Base-by-base conservation (phyloP, 192 early-diverging fungal species). In the Coemansia asiatica region DNA sequence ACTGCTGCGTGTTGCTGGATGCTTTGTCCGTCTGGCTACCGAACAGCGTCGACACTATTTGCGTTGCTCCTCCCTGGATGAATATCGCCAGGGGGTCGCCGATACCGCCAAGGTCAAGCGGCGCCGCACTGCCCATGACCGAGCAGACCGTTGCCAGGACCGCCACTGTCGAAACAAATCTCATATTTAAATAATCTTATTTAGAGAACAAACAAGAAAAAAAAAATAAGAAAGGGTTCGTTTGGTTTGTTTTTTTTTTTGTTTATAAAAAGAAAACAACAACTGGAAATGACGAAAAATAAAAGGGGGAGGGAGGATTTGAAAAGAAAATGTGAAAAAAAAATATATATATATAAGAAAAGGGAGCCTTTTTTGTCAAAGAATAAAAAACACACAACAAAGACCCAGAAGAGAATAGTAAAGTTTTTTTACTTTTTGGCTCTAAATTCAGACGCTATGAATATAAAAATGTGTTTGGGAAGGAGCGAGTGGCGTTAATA, bases 51-150 rank as follows among this genome's bases (percentile, higher is more conserved):
- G 64, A 48, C 40, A 57, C 55, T 29, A 66, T 22, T 19, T 57
- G 35, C 35, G 25, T 47, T 7, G 18, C 36, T 2, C 40, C 56
- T 21, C 27, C 12, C n/a, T 66, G 46, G 28, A 66, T 6, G 23
- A 59, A 59, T 18, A 66, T 66, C 29, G 35, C 46, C 4, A 66
- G 28, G 0, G 64, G 64, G 16, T 66, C 64, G 15, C 56, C 64
- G 19, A 66, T 49, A 0, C 29, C n/a, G 2, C 31, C 56, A 13
- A 58, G 23, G 21, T 66, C 64, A 33, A 49, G 19, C 1, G 64
- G 64, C 10, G 64, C 46, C 16, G 64, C 55, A 4, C 12, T 5
- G 9, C 29, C 28, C 6, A 53, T 38, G 4, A 66, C 64, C 4
- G 56, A 47, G 26, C 56, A 26, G 3, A 29, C 64, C 2, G 56